Base-by-base conservation (phyloP, 1,284 basidiomycete species). In the Apiotrichum brassicae region DNA sequence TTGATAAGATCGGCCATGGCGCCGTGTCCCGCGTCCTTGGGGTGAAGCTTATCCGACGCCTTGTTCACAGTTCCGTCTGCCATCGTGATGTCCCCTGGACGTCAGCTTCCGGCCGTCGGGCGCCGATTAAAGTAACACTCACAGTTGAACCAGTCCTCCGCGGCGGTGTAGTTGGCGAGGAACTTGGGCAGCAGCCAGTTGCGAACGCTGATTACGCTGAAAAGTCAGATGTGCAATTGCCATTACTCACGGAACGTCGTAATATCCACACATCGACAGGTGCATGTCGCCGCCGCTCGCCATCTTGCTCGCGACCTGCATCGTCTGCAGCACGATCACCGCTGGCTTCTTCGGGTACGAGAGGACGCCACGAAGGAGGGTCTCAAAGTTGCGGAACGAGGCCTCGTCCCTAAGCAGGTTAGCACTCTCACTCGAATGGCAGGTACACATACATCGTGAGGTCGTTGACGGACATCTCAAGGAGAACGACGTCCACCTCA, bases 1-100 rank as follows among this genome's bases (percentile, higher is more conserved):
- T 44, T 33, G 43, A 44, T 44, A 14, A 44, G 33, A 32, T 44
- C 33, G 20, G 43, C 43, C 43, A 44, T 44, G 43, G 28, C 23
- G 3, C 4, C 32, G 23, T 44, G 43, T 4, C 43, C 43, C 6
- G 22, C 23, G 18, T 33, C 33, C 3, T 36, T 35, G 2, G 43
- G 43, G 34, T 44, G 43, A 14, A 44, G 23, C 33, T 25, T 24
- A 23, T 44, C n/a, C n/a, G n/a, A n/a, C 43, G 18, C 22, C 16
- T 6, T 32, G 23, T 6, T 26, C 32, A 13, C 8, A n/a, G 16
- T n/a, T 16, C 16, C 16, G 34, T 18, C 19, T 6, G 34, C 34
- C 34, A 36, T 18, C 8, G 18, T 36, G 34, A 36, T 36, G 34
- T 36, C 18, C 28, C 28, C 28, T 30, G 28, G 8, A 30, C 8